Percentiles rank a stretch among this genome's conserved stretches.
These are phyloP conservation scores for Pulveroboletus sp. DNA, from an alignment of 768 basidiomycete species.

Conservation along the genomic window DNA sequence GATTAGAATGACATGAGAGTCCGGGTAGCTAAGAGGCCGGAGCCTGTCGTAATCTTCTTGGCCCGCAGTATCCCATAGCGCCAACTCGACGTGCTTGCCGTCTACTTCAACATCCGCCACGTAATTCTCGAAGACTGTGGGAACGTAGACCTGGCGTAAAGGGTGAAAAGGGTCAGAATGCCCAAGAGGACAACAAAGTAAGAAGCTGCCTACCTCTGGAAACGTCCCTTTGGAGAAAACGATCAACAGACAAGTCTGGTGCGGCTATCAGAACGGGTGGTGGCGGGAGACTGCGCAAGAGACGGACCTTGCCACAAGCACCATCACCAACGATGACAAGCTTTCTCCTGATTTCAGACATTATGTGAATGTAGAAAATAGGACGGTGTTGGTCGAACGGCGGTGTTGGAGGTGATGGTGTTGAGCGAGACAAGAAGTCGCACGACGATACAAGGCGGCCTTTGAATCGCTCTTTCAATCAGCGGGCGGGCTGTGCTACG, in stretches of 20 bases:
- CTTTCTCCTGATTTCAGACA: slow-evolving; percentile 98
- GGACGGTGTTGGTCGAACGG: slow-evolving; percentile 29
- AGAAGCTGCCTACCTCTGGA: slow-evolving; percentile 63
- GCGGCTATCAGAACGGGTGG: slow-evolving; percentile 19
- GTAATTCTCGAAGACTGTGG: slow-evolving; percentile 99
- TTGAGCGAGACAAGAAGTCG: slow-evolving; percentile 39
- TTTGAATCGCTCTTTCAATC: slow-evolving; percentile 35
- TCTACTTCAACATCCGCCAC: slow-evolving; percentile 99
- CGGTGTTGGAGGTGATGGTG: slow-evolving; percentile 36
- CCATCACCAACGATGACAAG: slow-evolving; percentile 99
- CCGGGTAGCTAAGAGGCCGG: slow-evolving; percentile 94
- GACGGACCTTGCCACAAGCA: slow-evolving; percentile 85
- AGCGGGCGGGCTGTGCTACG: slow-evolving; percentile 27
- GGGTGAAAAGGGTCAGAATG: neutral
- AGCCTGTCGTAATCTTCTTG: slow-evolving; percentile 99
- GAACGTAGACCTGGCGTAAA: slow-evolving; percentile 85
- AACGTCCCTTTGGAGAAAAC: slow-evolving; percentile 97
- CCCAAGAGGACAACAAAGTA: neutral
- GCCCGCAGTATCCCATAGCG: slow-evolving; percentile 99
- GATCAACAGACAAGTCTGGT: slow-evolving; percentile 86
- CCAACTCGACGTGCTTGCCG: slow-evolving; percentile 96
- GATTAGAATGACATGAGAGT: slow-evolving; percentile 99
- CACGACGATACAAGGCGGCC: slow-evolving; percentile 34
- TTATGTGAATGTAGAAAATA: slow-evolving; percentile 42
- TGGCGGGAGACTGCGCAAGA: neutral